These are phyloP conservation scores for Trametes sp. DNA, from an alignment of 1,284 basidiomycete genomes.

Conservation along the genomic window DNA sequence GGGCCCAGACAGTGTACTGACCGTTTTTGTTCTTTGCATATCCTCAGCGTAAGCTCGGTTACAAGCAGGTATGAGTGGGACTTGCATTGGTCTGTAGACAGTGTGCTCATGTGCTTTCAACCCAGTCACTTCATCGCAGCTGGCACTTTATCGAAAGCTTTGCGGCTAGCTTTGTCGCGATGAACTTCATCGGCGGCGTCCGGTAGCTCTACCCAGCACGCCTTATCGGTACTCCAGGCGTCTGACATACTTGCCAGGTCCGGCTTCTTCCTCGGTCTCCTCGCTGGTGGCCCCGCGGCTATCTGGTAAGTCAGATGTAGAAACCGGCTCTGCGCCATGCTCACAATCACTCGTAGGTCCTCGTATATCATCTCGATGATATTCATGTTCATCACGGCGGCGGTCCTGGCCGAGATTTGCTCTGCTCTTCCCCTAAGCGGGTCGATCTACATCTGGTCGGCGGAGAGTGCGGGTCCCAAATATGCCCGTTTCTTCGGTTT, in stretches of 20 bases:
- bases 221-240: not conserved
- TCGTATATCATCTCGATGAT: constrained; percentile 81
- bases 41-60: constrained; percentile 74
- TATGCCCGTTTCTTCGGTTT: constrained; percentile 86
- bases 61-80: constrained; percentile 69
- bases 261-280: constrained; percentile 80
- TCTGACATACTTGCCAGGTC: constrained; percentile 53
- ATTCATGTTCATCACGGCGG: constrained; percentile 87
- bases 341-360: constrained; percentile 57
- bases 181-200: constrained; percentile 88
- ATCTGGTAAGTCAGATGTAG: constrained; percentile 59
- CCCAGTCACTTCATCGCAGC: constrained; percentile 80
- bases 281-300: constrained; percentile 85
- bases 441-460: constrained; percentile 91
- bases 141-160: constrained; percentile 86
- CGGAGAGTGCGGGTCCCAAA: constrained; percentile 86
- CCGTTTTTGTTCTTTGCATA: constrained; percentile 39
- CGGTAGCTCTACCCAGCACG: constrained; percentile 53
- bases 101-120: constrained; percentile 12
- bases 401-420: constrained; percentile 86
- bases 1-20: constrained; percentile 58
- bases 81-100: not conserved
- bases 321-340: not conserved
- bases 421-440: constrained; percentile 86
- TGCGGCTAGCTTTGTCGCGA: constrained; percentile 82